phyloP scores from a whole-genome alignment of 2,329 filamentous ascomycete species.

The Fusarium veterinarium region DNA sequence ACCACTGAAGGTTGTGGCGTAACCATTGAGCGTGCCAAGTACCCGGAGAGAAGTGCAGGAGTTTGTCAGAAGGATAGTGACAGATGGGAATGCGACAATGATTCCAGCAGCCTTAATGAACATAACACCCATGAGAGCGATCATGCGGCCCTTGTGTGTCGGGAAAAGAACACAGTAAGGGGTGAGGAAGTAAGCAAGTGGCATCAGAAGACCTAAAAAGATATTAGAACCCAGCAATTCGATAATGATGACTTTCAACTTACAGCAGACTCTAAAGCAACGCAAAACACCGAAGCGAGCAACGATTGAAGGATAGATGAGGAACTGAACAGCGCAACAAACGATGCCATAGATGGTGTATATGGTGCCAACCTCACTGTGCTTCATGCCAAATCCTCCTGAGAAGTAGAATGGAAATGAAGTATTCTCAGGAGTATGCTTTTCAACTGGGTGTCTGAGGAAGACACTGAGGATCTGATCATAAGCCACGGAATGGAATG shows the following conservation, averaged over 20 bases:
- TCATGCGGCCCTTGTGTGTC: constrained; percentile 61
- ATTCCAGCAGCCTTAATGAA: constrained; percentile 78
- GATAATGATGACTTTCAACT: constrained; percentile 25
- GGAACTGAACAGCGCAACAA: constrained; percentile 86
- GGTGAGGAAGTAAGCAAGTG: constrained; percentile 81
- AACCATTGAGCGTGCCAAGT: constrained; percentile 89
- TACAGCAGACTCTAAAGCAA: constrained; percentile 75
- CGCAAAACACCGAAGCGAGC: constrained; percentile 77
- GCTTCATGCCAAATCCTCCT: constrained; percentile 80
- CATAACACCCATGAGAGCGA: constrained; percentile 75
- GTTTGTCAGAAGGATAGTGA: constrained; percentile 91
- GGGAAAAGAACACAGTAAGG: constrained; percentile 80
- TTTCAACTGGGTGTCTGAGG: constrained; percentile 76
- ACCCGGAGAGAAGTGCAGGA: constrained; percentile 78
- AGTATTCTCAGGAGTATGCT: constrained; percentile 68
- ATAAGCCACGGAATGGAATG: constrained; percentile 84
- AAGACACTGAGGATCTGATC: constrained; percentile 92
- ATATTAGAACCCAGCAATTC: neutral
- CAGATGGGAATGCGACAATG: constrained; percentile 90
- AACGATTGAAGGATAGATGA: constrained; percentile 83
- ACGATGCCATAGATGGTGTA: constrained; percentile 86
- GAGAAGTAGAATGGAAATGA: constrained; percentile 82
- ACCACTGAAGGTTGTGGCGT: constrained; percentile 85
- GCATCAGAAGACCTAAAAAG: constrained; percentile 70
- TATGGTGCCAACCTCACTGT: constrained; percentile 82